These are phyloP conservation scores for Cladochytrium replicatum DNA, from an alignment of 192 early-diverging fungal species.

Conservation along the genomic window DNA sequence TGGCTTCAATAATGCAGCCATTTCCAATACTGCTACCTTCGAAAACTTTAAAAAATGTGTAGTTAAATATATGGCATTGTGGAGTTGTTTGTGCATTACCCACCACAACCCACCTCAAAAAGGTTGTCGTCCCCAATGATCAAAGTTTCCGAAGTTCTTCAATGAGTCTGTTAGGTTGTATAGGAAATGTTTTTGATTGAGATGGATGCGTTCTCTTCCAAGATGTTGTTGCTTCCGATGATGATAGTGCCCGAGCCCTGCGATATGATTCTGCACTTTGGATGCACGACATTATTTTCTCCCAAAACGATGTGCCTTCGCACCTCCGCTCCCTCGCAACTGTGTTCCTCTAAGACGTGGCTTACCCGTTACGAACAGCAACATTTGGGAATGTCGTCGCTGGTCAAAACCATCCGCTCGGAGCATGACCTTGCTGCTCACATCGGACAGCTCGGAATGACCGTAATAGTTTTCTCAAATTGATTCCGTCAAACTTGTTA, in stretches of 20 bases:
- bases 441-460: too few species aligned
- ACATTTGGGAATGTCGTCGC: too few species aligned
- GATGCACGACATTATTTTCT: slow-evolving; percentile 48
- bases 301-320: slow-evolving; percentile 19
- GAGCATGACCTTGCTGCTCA: too few species aligned
- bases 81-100: too few species aligned
- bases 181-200: slow-evolving; percentile 45
- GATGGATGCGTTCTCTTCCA: slow-evolving; percentile 62
- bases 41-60: slow-evolving; percentile 42
- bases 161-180: neutral
- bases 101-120: slow-evolving; percentile 64
- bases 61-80: neutral
- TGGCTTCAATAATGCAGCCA: slow-evolving; percentile 53
- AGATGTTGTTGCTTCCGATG: slow-evolving; percentile 61
- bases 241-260: slow-evolving; percentile 52
- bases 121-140: slow-evolving; percentile 64
- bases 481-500: too few species aligned
- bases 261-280: slow-evolving; percentile 58
- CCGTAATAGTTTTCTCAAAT: too few species aligned
- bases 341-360: too few species aligned
- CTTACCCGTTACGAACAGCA: too few species aligned
- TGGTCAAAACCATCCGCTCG: too few species aligned
- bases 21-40: slow-evolving; percentile 57
- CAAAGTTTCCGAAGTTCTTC: slow-evolving; percentile 23
- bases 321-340: slow-evolving; percentile 30